Evolutionary conservation across 192 early-diverging fungal species (phyloP), one percentile per base, ranked within the genome.

Genomic region (Backusella luteola): DNA sequence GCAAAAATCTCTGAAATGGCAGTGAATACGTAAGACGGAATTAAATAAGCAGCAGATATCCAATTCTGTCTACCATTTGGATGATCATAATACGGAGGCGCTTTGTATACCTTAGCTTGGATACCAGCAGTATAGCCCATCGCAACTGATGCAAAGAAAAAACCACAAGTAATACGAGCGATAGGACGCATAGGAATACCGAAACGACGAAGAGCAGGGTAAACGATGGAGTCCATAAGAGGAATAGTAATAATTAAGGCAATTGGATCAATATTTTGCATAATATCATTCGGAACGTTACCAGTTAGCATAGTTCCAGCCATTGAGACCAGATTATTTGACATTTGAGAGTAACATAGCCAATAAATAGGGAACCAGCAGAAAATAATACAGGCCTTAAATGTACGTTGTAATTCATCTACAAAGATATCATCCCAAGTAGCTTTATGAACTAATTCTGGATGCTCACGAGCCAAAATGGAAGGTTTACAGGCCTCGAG

Each of bases 361-460:
- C 92, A 94, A 85, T 91, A 94, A 52, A 94, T 69, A 4, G 92
- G 93, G 80, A 81, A 94, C 80, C 87, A 90, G 36, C 87, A 81
- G 76, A 93, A 93, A 26, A 94, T 87, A 36, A 84, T 83, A 86
- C 91, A 92, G 32, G 92, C 90, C 71, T 90, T 85, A 36, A 92
- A 67, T 0, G 88, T 85, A 32, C 84, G 78, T 39, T 83, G 82
- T 71, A 93, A 85, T 79, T 94, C 91, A 53, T 91, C 89, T 34
- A 94, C 86, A 71, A 94, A 94, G 35, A 84, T 79, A 81, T 93
- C 91, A 49, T 92, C 87, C 92, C 92, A 94, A 46, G 83, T 87
- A n/a, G 85, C 73, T 7, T 42, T 63, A 3, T 66, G 42, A 17
- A 74, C 42, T 14, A 78, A 67, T 41, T 81, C 69, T 19, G 80